Percentiles rank a stretch among this genome's conserved stretches.
These are phyloP conservation scores for Mallotus japonicus DNA, from an alignment of 441 rosid species.

Conservation along the genomic window DNA sequence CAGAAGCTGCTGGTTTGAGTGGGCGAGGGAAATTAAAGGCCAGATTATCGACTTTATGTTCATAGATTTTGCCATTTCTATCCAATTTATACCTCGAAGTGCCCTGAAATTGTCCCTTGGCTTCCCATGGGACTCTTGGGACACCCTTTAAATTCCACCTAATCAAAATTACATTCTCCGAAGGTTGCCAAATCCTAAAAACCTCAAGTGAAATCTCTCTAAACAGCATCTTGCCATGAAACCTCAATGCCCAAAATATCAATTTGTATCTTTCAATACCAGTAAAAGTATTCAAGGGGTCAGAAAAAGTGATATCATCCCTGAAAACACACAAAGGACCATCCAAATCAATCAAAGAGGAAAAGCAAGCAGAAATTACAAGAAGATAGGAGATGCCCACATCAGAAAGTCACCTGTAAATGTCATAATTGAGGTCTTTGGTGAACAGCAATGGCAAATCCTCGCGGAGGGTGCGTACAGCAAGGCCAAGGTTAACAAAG, in stretches of 20 bases:
- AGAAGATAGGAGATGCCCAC: conserved; percentile 23
- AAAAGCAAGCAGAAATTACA: not conserved
- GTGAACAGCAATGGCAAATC: conserved; percentile 73
- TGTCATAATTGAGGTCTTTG: conserved; percentile 79
- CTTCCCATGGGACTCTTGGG: conserved; percentile 97
- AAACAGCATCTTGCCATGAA: conserved; percentile 82
- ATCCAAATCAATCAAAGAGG: not conserved
- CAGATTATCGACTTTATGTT: conserved; percentile 86
- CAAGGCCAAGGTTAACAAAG: conserved; percentile 78
- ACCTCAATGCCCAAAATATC: conserved; percentile 88
- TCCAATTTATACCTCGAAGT: conserved; percentile 91
- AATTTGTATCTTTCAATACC: conserved; percentile 82
- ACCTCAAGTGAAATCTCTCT: conserved; percentile 80
- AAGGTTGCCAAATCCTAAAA: conserved; percentile 87
- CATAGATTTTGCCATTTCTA: conserved; percentile 82
- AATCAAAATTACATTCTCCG: conserved; percentile 81
- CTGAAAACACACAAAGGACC: conserved; percentile 28
- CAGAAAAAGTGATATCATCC: conserved; percentile 81
- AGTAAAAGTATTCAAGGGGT: conserved; percentile 73
- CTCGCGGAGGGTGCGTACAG: conserved; percentile 88
- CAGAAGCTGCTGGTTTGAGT: conserved; percentile 73
- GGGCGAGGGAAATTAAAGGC: conserved; percentile 85
- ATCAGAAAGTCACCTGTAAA: conserved; percentile 64
- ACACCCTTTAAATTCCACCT: conserved; percentile 91
- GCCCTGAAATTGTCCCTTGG: conserved; percentile 86